A percentile compares a stretch with the other conserved stretches of the same genome.
Conservation (phyloP, 2,329 filamentous ascomycete genomes). For the Fonsecaea pugnacius region DNA sequence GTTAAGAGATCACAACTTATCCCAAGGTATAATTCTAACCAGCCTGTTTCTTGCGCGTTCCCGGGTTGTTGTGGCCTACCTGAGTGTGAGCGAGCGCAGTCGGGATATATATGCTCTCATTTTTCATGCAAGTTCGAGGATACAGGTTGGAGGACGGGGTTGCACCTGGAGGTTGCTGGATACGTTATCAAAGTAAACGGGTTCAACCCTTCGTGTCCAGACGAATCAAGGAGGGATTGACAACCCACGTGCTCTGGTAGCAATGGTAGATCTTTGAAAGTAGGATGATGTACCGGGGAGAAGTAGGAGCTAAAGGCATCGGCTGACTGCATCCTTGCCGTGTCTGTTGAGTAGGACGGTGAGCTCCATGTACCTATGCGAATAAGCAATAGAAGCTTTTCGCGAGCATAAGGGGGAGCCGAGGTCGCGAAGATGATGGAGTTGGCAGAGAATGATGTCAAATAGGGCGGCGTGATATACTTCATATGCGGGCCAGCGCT, state of each 20-base stretch:
- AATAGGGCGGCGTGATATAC: neutral
- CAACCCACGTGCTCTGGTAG: conserved; percentile 9
- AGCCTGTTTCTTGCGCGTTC: neutral
- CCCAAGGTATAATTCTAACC: neutral
- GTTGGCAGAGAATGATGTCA: neutral
- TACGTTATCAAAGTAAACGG: neutral
- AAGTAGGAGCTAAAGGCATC: neutral
- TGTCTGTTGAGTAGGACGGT: neutral
- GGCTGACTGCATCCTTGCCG: neutral
- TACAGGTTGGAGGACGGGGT: neutral
- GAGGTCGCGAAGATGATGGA: neutral
- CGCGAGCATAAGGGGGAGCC: neutral
- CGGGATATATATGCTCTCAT: neutral
- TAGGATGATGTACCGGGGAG: neutral
- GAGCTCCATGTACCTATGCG: neutral
- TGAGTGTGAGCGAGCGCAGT: neutral
- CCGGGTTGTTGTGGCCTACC: neutral
- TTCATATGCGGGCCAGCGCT: too few species aligned
- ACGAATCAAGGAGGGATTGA: conserved; percentile 10
- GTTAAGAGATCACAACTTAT: neutral
- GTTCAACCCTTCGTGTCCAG: neutral
- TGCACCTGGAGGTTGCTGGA: neutral
- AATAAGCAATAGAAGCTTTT: neutral
- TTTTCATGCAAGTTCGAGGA: neutral
- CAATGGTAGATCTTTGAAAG: conserved; percentile 4